Evolutionary conservation across 306 rosid species (phyloP), one percentile per base, ranked within the genome.

Genomic region (Quercus ilex): DNA sequence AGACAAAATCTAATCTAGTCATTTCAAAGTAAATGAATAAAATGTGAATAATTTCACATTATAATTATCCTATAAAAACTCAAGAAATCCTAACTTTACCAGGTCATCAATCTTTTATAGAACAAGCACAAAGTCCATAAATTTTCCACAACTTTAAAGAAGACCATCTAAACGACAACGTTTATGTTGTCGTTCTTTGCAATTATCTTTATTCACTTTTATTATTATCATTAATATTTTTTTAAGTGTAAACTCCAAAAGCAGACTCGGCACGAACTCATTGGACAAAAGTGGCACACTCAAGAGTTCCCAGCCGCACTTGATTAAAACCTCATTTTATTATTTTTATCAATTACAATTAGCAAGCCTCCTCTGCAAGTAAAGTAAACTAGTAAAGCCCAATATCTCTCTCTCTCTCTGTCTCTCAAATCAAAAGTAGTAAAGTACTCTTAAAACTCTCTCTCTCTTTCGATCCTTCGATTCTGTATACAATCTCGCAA

Each of bases 401-500:
- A 46, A 17, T 19, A 4, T 55, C 51, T 69, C 62, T 74, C 68
- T 41, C 4, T 15, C 62, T 52, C 71, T 57, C 62, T 20, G 23
- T 23, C 6, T 28, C 26, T 17, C 12, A 5, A 17, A 69, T 41
- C 53, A 26, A 57, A 77, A 26, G 31, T 69, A 20, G 62, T 30
- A 57, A 77, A 26, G 31, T 69, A 20, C 68, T 30, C 53, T 63
- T 5, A 14, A 65, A 23, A 55, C 74, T 62, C 62, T 35, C 35
- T 9, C 57, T 23, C 49, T 25, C 30, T 8, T 21, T 49, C 78
- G 55, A 74, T 82, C 84, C 62, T 74, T 55, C 69, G 65, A 11
- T 62, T 79, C 13, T 73, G 23, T 80, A 26, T 56, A 17, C 79
- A 41, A 81, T 85, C 88, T 72, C 11, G 15, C 89, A 41, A 75